These are phyloP conservation scores for Aureobasidium musti DNA, from an alignment of 2,329 filamentous ascomycete genomes.

Conservation along the genomic window DNA sequence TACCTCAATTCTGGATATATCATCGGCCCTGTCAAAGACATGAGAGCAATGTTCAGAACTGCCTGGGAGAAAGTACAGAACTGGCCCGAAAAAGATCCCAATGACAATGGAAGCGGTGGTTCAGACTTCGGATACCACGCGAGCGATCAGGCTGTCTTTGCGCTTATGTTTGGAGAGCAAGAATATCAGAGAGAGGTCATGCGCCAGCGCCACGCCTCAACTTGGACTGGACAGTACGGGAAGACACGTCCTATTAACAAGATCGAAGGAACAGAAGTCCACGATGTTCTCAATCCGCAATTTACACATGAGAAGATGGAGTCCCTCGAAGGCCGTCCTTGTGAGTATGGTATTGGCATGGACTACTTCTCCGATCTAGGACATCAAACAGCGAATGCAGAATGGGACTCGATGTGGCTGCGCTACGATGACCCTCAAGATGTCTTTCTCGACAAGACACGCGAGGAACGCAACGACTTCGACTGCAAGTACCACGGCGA, in stretches of 20 bases:
- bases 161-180: conserved; percentile 39
- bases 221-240: conserved; percentile 22
- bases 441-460: conserved; percentile 28
- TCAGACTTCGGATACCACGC: conserved; percentile 39
- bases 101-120: conserved; percentile 35
- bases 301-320: conserved; percentile 29
- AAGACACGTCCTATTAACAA: not conserved
- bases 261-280: not conserved
- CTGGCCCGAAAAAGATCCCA: not conserved
- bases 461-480: conserved; percentile 28
- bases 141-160: conserved; percentile 43
- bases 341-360: conserved; percentile 39
- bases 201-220: conserved; percentile 31
- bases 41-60: conserved; percentile 45
- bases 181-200: conserved; percentile 38
- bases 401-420: conserved; percentile 37
- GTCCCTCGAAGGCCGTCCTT: conserved; percentile 39
- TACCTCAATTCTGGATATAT: conserved; percentile 53
- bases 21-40: conserved; percentile 45
- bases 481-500: conserved; percentile 31
- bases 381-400: conserved; percentile 36
- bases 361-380: conserved; percentile 37
- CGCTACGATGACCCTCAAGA: conserved; percentile 31
- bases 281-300: conserved; percentile 24
- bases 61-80: conserved; percentile 39